A percentile compares a stretch with the other conserved stretches of the same genome.
Conservation (phyloP, 2,329 filamentous ascomycete genomes). For the Aspergillus ustus region DNA sequence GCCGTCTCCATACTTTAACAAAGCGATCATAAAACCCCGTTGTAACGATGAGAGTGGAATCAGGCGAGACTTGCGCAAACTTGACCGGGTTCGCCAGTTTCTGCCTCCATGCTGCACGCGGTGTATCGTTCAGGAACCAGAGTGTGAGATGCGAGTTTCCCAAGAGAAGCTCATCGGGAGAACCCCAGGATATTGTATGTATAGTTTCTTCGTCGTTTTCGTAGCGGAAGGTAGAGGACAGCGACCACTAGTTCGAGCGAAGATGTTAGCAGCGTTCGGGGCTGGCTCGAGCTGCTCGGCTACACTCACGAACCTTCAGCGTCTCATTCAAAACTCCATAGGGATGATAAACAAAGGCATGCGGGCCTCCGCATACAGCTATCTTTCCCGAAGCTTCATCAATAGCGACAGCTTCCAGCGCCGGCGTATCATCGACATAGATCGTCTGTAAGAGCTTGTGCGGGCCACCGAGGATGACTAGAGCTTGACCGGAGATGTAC, state of each 20-base stretch:
- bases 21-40: slow-evolving; percentile 77
- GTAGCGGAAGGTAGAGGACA: slow-evolving; percentile 57
- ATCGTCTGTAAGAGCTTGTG: slow-evolving; percentile 83
- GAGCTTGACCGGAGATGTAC: slow-evolving; percentile 87
- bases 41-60: slow-evolving; percentile 84
- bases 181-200: slow-evolving; percentile 81
- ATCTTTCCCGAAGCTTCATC: slow-evolving; percentile 86
- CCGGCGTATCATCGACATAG: slow-evolving; percentile 74
- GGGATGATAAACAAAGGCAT: slow-evolving; percentile 79
- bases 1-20: slow-evolving; percentile 89
- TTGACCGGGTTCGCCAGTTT: slow-evolving; percentile 73
- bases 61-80: slow-evolving; percentile 79
- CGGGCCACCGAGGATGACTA: slow-evolving; percentile 79
- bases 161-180: slow-evolving; percentile 80
- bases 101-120: slow-evolving; percentile 71
- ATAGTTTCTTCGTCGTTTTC: slow-evolving; percentile 50
- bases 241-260: slow-evolving; percentile 56
- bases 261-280: slow-evolving; percentile 1
- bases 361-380: slow-evolving; percentile 69
- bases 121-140: slow-evolving; percentile 60
- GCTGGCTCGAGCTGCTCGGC: background rate
- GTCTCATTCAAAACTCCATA: slow-evolving; percentile 71
- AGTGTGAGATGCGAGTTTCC: slow-evolving; percentile 73
- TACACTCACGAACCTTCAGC: slow-evolving; percentile 64
- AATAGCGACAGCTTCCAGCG: slow-evolving; percentile 77